Percentiles rank a stretch among this genome's conserved stretches.
These are phyloP conservation scores for Ajuga chamaepitys DNA, from an alignment of 257 asterid genomes.

Conservation along the genomic window DNA sequence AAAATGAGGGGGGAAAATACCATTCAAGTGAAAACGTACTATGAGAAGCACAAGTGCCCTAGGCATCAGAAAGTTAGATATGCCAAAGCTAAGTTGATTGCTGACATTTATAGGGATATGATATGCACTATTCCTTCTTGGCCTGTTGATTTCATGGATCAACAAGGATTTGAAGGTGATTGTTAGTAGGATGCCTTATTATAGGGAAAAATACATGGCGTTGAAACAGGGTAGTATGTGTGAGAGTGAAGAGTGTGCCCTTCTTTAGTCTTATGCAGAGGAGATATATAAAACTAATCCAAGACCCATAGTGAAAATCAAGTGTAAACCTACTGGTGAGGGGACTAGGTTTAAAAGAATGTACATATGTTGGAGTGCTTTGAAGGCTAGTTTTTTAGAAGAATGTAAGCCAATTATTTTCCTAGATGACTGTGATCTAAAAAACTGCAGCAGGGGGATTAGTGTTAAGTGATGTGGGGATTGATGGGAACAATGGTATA, in stretches of 20 bases:
- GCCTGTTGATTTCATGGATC: too few species aligned
- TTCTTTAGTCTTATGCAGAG: neutral
- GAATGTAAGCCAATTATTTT: neutral
- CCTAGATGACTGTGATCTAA: neutral
- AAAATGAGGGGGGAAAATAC: too few species aligned
- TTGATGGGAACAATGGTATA: too few species aligned
- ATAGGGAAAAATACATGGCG: neutral
- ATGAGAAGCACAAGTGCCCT: too few species aligned
- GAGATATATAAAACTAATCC: neutral
- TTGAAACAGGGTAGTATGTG: neutral
- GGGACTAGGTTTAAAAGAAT: neutral
- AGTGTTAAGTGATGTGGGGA: neutral
- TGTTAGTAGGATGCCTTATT: neutral
- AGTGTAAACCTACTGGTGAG: neutral
- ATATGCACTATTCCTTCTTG: too few species aligned
- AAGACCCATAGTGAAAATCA: neutral
- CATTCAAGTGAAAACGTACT: too few species aligned
- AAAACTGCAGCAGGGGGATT: neutral
- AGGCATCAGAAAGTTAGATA: too few species aligned
- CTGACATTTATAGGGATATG: too few species aligned
- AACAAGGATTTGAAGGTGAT: too few species aligned
- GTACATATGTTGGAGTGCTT: too few species aligned
- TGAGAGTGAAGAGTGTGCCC: neutral
- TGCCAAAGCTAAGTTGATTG: too few species aligned
- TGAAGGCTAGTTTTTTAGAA: neutral